These are phyloP conservation scores for Apiotrichum brassicae DNA, from an alignment of 1,284 basidiomycete species.

Conservation along the genomic window DNA sequence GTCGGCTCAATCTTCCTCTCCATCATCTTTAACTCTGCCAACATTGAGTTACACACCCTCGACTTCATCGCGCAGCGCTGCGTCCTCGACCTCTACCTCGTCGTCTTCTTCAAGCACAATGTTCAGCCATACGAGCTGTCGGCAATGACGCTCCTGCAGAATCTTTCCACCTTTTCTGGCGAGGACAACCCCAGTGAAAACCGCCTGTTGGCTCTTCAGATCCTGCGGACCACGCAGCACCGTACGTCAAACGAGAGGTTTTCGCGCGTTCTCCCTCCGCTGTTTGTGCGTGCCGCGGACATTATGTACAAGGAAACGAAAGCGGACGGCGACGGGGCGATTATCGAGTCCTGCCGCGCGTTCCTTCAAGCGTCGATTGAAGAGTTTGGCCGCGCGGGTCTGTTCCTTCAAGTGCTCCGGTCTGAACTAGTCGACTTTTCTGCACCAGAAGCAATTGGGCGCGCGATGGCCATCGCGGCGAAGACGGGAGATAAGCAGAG, in stretches of 20 bases:
- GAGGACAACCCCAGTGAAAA: constrained; percentile 24
- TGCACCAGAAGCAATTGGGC: not conserved
- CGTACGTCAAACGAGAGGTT: constrained; percentile 27
- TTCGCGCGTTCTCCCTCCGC: constrained; percentile 24
- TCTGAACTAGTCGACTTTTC: not conserved
- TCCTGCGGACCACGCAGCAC: constrained; percentile 29
- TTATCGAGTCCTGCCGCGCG: constrained; percentile 10
- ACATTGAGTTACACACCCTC: constrained; percentile 20
- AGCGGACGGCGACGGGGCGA: constrained; percentile 3
- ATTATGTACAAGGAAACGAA: constrained; percentile 18
- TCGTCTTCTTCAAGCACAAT: constrained; percentile 41
- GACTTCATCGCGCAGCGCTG: constrained; percentile 26
- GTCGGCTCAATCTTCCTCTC: constrained; percentile 36
- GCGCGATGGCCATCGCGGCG: constrained; percentile 7
- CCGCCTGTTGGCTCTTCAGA: constrained; percentile 26
- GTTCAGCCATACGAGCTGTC: constrained; percentile 28
- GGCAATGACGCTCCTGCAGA: constrained; percentile 25
- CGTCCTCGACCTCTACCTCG: constrained; percentile 33
- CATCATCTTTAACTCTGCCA: constrained; percentile 28
- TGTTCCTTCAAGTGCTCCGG: constrained; percentile 32
- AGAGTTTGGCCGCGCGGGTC: constrained; percentile 25
- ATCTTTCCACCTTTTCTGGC: constrained; percentile 25
- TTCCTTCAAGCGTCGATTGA: constrained; percentile 7
- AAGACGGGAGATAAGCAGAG: not conserved
- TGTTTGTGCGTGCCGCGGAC: constrained; percentile 20